Evolutionary conservation across 73 alveolate genomes (phyloP).

Genomic region (Symbiodinium pilosum): DNA sequence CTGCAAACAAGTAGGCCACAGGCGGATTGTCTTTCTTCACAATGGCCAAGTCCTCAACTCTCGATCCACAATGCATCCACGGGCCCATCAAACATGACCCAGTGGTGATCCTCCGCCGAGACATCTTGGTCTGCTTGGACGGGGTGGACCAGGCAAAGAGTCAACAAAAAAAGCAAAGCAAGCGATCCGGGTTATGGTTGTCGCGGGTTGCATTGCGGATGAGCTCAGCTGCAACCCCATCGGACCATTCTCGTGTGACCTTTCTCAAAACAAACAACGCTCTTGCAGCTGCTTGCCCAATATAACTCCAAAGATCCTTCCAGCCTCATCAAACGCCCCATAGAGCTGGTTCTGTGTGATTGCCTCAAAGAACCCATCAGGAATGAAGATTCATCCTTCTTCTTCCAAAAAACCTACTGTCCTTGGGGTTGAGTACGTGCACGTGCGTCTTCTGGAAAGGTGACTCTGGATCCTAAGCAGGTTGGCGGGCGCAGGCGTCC

Average conservation of each 20-base stretch:
- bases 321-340: conserved; percentile 99
- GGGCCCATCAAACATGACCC: conserved; percentile 99
- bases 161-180: not conserved
- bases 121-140: no score
- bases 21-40: not conserved
- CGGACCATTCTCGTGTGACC: conserved; percentile 99
- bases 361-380: conserved; percentile 57
- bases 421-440: conserved; percentile 99
- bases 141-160: not conserved
- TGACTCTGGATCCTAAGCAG: conserved; percentile 64
- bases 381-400: not conserved
- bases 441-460: conserved; percentile 98
- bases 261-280: not conserved
- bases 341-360: conserved; percentile 99
- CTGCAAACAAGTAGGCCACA: not conserved
- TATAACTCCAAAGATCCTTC: not conserved
- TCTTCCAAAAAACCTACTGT: no score
- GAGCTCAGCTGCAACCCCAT: conserved; percentile 95
- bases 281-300: not conserved
- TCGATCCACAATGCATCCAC: conserved; percentile 99
- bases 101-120: conserved; percentile 95
- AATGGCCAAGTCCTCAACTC: conserved; percentile 72
- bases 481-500: not conserved
- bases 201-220: conserved; percentile 95
- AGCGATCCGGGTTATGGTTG: conserved; percentile 74